Evolutionary conservation across 2,329 filamentous ascomycete genomes (phyloP).

Genomic region (Stachybotrys elegans): DNA sequence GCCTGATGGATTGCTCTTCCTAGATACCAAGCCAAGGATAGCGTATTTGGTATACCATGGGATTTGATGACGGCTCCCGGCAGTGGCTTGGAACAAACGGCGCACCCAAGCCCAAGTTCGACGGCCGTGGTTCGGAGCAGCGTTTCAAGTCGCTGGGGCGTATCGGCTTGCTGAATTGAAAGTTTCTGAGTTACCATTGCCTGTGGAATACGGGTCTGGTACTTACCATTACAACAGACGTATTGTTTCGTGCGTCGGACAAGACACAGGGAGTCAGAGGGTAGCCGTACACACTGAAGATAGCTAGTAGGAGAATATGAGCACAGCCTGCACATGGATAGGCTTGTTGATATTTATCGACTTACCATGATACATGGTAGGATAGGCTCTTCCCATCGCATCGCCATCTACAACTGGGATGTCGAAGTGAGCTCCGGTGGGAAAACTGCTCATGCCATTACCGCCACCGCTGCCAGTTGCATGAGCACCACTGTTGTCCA

Average conservation of each 20-base stretch:
- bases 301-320: constrained; percentile 17
- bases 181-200: neutral
- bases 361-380: constrained; percentile 29
- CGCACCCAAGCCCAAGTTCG: constrained; percentile 32
- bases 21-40: constrained; percentile 29
- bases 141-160: constrained; percentile 26
- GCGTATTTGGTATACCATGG: constrained; percentile 24
- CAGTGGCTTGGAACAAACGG: constrained; percentile 27
- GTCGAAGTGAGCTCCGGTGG: constrained; percentile 26
- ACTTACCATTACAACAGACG: constrained; percentile 24
- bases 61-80: constrained; percentile 26
- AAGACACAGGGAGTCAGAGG: constrained; percentile 29
- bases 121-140: constrained; percentile 29
- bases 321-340: accelerated
- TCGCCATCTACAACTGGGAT: constrained; percentile 32
- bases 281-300: constrained; percentile 32
- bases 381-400: constrained; percentile 32
- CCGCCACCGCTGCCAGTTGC: constrained; percentile 25
- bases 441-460: constrained; percentile 31
- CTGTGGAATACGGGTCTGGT: neutral
- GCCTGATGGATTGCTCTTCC: constrained; percentile 25
- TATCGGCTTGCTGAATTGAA: constrained; percentile 23
- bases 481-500: constrained; percentile 2
- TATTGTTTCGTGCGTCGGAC: constrained; percentile 30
- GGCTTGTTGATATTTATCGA: neutral